Conservation (phyloP, 306 rosid species). For the Quercus variabilis region DNA sequence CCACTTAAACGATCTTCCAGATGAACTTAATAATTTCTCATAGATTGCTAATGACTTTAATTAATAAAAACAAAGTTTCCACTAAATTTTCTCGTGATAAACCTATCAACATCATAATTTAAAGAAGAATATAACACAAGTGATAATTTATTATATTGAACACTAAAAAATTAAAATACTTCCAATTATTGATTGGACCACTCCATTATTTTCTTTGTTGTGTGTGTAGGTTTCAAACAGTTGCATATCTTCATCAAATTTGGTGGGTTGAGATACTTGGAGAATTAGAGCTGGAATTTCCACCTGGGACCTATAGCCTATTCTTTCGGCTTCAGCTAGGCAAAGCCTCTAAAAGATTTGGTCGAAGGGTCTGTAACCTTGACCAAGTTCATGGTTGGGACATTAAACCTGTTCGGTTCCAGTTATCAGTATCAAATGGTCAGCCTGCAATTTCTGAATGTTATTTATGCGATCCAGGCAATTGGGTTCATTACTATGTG, state of each 20-base stretch:
- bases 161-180: too few species aligned
- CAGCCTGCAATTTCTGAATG: conserved; percentile 46
- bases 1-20: fast-evolving
- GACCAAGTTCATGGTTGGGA: conserved; percentile 91
- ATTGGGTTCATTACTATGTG: conserved; percentile 57
- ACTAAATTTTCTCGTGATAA: too few species aligned
- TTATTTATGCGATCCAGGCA: conserved; percentile 44
- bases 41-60: too few species aligned
- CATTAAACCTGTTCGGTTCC: conserved; percentile 68
- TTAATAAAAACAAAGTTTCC: too few species aligned
- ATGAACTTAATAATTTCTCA: too few species aligned
- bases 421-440: conserved; percentile 60
- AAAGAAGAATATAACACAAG: too few species aligned
- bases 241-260: conserved; percentile 80
- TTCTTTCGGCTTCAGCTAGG: conserved; percentile 76
- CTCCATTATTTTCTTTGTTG: background rate
- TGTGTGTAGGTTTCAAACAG: conserved; percentile 51
- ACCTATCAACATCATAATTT: too few species aligned
- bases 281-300: conserved; percentile 73
- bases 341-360: conserved; percentile 45
- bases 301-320: conserved; percentile 54
- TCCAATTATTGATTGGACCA: background rate
- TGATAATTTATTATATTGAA: too few species aligned
- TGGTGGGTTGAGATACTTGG: conserved; percentile 93
- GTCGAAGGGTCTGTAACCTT: conserved; percentile 42